A percentile compares a stretch with the other conserved stretches of the same genome.
These are phyloP conservation scores for Lactarius pseudohatsudake DNA, from an alignment of 768 basidiomycete genomes.

Conservation along the genomic window DNA sequence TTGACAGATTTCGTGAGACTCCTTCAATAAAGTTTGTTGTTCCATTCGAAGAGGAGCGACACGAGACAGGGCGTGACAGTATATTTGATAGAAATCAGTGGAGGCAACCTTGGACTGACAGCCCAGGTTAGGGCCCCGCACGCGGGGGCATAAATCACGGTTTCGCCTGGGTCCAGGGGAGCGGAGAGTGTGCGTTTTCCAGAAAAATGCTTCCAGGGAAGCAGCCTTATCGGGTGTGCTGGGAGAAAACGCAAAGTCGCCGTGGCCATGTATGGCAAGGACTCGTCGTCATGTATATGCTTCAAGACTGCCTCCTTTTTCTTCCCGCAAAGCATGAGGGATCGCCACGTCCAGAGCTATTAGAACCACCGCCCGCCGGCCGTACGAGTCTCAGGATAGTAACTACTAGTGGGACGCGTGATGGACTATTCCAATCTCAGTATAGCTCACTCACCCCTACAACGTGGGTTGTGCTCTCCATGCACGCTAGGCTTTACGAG, in stretches of 20 bases:
- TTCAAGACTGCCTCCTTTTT: neutral
- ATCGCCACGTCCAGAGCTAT: neutral
- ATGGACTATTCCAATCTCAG: conserved; percentile 22
- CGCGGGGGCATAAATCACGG: neutral
- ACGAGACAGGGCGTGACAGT: neutral
- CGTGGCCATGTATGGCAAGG: conserved; percentile 2
- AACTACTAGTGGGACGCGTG: conserved; percentile 2
- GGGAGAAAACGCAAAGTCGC: neutral
- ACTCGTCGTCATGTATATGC: neutral
- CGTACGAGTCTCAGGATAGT: neutral
- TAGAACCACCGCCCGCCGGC: conserved; percentile 3
- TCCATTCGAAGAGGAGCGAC: neutral
- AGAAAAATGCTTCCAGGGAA: conserved; percentile 9
- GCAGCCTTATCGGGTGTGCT: conserved; percentile 15
- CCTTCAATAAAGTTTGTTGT: neutral
- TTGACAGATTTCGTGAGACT: neutral
- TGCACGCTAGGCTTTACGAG: neutral
- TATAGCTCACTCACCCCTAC: conserved; percentile 10
- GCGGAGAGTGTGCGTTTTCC: conserved; percentile 11
- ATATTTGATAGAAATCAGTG: conserved; percentile 13
- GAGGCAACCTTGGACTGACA: neutral
- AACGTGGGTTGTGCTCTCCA: conserved; percentile 12
- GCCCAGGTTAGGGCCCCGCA: neutral
- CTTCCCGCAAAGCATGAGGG: conserved; percentile 10
- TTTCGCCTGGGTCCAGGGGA: conserved; percentile 23